Conservation (phyloP, 768 basidiomycete species). For the Serendipita vermifera region DNA sequence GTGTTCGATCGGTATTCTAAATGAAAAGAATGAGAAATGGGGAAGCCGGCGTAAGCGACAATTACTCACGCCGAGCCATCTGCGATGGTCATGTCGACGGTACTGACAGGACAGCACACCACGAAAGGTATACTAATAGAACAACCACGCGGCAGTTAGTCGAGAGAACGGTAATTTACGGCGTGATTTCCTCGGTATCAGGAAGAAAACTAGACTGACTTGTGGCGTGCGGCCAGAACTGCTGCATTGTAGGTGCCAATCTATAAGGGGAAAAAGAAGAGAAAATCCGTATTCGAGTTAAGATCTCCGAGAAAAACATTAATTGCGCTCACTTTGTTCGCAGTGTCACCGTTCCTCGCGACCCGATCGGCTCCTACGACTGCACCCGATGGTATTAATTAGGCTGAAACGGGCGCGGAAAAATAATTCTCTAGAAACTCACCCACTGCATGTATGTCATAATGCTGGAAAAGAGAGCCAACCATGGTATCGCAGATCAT, state of each 20-base stretch:
- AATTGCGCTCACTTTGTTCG: conserved; percentile 70
- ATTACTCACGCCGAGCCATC: conserved; percentile 46
- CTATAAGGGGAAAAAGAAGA: conserved; percentile 19
- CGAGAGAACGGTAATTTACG: too few species aligned
- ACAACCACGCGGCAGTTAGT: too few species aligned
- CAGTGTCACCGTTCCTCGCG: conserved; percentile 89
- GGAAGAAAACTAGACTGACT: too few species aligned
- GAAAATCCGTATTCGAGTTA: not conserved
- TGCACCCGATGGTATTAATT: conserved; percentile 6
- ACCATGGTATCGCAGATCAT: conserved; percentile 99
- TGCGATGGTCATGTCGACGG: conserved; percentile 68
- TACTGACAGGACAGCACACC: conserved; percentile 85
- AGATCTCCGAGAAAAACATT: not conserved
- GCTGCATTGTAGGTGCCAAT: conserved; percentile 97
- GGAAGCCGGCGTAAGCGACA: conserved; percentile 6
- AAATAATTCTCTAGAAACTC: conserved; percentile 18
- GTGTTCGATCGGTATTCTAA: conserved; percentile 84
- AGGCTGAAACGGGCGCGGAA: conserved; percentile 19
- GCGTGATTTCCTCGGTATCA: too few species aligned
- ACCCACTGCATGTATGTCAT: conserved; percentile 73
- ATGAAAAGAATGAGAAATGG: conserved; percentile 5
- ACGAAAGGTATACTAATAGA: conserved; percentile 81
- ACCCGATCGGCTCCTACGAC: conserved; percentile 39
- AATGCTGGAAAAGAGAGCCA: conserved; percentile 83
- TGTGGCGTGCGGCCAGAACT: conserved; percentile 78